These are phyloP conservation scores for Claviceps sp. DNA, from an alignment of 2,329 filamentous ascomycete genomes.

Conservation along the genomic window DNA sequence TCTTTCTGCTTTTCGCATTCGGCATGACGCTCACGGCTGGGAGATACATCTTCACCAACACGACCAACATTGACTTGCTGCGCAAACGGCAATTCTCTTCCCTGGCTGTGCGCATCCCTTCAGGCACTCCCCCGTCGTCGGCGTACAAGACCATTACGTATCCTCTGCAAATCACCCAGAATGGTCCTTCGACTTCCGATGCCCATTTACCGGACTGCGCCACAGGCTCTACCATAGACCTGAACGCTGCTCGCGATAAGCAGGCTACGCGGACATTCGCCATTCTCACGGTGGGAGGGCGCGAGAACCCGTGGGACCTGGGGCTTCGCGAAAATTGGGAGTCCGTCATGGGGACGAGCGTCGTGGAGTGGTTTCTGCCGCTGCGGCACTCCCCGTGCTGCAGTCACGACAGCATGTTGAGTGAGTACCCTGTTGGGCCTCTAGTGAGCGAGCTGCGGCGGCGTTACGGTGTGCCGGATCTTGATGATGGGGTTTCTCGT, in stretches of 20 bases:
- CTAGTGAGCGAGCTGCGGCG: conserved; percentile 42
- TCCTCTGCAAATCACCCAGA: conserved; percentile 28
- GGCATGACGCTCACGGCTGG: conserved; percentile 65
- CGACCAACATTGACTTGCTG: conserved; percentile 75
- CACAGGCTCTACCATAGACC: conserved; percentile 4
- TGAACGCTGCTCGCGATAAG: conserved; percentile 23
- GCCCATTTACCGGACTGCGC: conserved; percentile 7
- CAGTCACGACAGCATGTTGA: conserved; percentile 48
- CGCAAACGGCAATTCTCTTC: conserved; percentile 49
- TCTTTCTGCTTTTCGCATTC: conserved; percentile 71
- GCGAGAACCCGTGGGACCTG: conserved; percentile 79
- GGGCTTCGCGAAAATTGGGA: conserved; percentile 58
- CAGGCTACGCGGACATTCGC: conserved; percentile 57
- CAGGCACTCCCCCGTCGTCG: conserved; percentile 26
- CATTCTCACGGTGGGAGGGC: conserved; percentile 56
- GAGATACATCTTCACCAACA: conserved; percentile 57
- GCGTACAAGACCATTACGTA: conserved; percentile 43
- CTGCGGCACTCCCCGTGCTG: conserved; percentile 61
- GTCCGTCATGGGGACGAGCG: conserved; percentile 60
- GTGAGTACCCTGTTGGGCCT: conserved; percentile 55
- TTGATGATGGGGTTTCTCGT: neutral
- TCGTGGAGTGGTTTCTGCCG: conserved; percentile 71
- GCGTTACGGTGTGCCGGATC: conserved; percentile 17
- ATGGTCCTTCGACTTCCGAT: neutral
- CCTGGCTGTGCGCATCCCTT: conserved; percentile 60